Base-by-base conservation (phyloP, 768 basidiomycete species). In the Lactarius sanguifluus region DNA sequence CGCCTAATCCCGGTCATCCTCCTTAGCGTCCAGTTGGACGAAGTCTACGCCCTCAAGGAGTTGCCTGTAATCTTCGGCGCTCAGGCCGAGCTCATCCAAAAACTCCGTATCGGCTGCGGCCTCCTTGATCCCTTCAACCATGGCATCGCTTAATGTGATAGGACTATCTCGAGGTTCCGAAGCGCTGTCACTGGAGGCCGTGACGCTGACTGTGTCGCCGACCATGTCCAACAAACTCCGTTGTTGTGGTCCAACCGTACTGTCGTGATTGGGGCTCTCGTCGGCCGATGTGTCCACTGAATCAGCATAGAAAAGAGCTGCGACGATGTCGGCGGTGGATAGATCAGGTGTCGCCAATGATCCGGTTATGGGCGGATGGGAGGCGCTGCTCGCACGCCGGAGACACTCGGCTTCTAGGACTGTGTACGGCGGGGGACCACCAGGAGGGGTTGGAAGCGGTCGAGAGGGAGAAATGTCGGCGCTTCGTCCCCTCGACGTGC, bases 61-160 rank as follows among this genome's bases (percentile, higher is more conserved):
- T 20, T 55, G 38, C 32, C n/a, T 41, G 34, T 59, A 66, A 16
- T 43, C 15, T 1, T 61, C 34, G 64, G 36, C 54, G 41, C 52
- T 47, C 62, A 65, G 20, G 30, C 70, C 57, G 59, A 69, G 28
- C 12, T 68, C 25, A 59, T 62, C 41, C 70, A 69, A 69, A 23
- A 72, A 73, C 0, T 61, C 74, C 13, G 71, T 70, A 25, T 65
- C 75, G 32, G 59, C 71, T 18, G 62, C 66, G 28, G 58, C 66
- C 16, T 25, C 66, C 69, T 34, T 59, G 69, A 54, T 75, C 74
- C 45, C 70, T 72, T 16, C 71, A 68, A 41, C 55, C 70, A 77
- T 59, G 41, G 43, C 9, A 41, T 34, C 23, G 43, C 25, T 38
- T 16, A 56, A 23, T 2, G 28, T 40, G n/a, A 47, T 23, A 28